Conservation (phyloP, 345 rosid genomes). For the Draba incana region DNA sequence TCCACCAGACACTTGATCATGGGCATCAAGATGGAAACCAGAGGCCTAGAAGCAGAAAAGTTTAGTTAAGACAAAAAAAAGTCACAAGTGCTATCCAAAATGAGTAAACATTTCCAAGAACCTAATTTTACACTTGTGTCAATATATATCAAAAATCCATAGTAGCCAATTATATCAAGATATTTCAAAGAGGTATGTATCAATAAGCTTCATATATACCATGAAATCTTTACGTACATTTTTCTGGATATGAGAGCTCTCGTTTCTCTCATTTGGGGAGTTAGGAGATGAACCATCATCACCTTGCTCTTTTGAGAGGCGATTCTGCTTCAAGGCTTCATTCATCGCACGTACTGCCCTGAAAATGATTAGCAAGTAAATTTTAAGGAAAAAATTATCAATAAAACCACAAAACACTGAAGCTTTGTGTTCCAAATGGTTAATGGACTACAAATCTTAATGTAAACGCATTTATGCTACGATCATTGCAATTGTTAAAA, state of each 20-base stretch:
- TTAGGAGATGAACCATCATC: constrained; percentile 57
- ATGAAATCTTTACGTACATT: constrained; percentile 53
- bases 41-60: constrained; percentile 52
- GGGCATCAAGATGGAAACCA: constrained; percentile 63
- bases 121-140: constrained; percentile 16
- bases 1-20: constrained; percentile 61
- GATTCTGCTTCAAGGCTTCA: constrained; percentile 94
- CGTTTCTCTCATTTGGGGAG: constrained; percentile 53
- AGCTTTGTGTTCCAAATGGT: too few relatives aligned
- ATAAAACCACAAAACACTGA: background rate
- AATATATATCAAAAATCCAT: constrained; percentile 8
- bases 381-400: constrained; percentile 1
- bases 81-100: constrained; percentile 23
- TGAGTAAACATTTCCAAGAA: constrained; percentile 22
- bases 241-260: constrained; percentile 51
- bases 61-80: constrained; percentile 30
- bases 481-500: too few relatives aligned
- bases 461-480: too few relatives aligned
- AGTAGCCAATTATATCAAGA: constrained; percentile 9
- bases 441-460: too few relatives aligned
- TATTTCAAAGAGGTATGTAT: constrained; percentile 11
- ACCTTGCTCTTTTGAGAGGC: constrained; percentile 58
- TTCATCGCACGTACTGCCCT: constrained; percentile 99
- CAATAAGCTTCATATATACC: constrained; percentile 11
- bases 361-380: constrained; percentile 41